Evolutionary conservation across 805 yeast species (phyloP).

Genomic region (Lipomyces oligophaga): DNA sequence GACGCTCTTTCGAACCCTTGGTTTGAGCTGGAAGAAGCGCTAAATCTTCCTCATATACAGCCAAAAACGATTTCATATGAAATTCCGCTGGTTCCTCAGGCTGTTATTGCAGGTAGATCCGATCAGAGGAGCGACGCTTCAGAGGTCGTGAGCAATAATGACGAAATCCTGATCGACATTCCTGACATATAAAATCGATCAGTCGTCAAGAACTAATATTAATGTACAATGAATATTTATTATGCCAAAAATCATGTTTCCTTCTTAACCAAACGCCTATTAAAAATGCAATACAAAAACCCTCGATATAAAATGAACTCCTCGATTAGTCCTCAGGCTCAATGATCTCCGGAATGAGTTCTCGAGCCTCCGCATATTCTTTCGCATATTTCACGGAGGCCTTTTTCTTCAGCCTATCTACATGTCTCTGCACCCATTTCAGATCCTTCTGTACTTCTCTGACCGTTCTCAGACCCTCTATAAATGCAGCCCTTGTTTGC

Average conservation of each 20-base stretch:
- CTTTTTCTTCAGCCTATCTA: conserved; percentile 20
- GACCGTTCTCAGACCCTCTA: conserved; percentile 18
- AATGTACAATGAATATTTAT: too few relatives aligned
- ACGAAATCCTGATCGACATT: too few relatives aligned
- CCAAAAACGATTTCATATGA: conserved; percentile 10
- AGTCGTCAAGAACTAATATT: too few relatives aligned
- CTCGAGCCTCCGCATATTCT: conserved; percentile 21
- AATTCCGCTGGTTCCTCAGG: too few relatives aligned
- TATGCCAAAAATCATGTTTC: too few relatives aligned
- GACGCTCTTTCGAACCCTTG: conserved; percentile 24
- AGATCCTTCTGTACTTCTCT: conserved; percentile 26
- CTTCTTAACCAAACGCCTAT: too few relatives aligned
- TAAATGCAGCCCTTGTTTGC: conserved; percentile 17
- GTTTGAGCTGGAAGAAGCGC: conserved; percentile 15
- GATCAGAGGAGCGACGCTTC: too few relatives aligned
- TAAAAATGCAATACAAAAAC: too few relatives aligned
- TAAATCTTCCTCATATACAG: conserved; percentile 15
- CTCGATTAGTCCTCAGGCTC: conserved; percentile 17
- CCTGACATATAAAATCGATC: too few relatives aligned
- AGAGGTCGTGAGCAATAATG: too few relatives aligned
- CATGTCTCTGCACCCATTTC: conserved; percentile 27
- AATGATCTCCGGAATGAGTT: conserved; percentile 26
- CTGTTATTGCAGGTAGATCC: too few relatives aligned
- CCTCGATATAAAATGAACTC: too few relatives aligned
- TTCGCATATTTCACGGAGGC: conserved; percentile 10